Base-by-base conservation (phyloP, 2,329 filamentous ascomycete genomes). In the Aspergillus fumigatiaffinis region DNA sequence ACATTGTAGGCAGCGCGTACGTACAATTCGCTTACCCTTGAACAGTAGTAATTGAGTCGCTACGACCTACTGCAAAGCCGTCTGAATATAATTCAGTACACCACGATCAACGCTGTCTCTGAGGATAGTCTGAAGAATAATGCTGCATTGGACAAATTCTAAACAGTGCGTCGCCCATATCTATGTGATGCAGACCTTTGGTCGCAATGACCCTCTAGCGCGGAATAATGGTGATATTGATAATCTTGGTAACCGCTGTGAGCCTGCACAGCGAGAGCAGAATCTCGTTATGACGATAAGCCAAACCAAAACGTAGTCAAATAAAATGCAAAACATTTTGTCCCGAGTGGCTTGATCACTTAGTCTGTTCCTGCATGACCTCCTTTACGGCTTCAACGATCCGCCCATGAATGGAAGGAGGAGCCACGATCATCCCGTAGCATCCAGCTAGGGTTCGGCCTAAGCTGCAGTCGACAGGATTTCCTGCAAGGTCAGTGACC, bases 401-500 rank as follows among this genome's bases (percentile, higher is more conserved):
- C 38, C 51, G 60, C 14, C 54, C 54, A 64, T 77, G 75, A 21
- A 76, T 66, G 3, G 66, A 70, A n/a, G 63, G 63, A 42, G 73
- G 72, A 44, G 76, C 76, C 59, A 75, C 72, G 52, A 79, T 69
- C 67, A 77, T 71, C 6, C 77, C 77, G 58, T 71, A 68, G 56
- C 77, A 77, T 7, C 63, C 66, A 17, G 68, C 66, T 47, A 79
- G 63, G 14, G 67, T 73, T 58, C 77, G 69, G 6, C 77, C 77
- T n/a, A 68, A 54, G 5, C 72, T 69, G 62, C 81, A 82, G 57
- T 82, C 78, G 35, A 84, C 77, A 3, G 72, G 63, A 38, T 73
- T 78, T 1, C 82, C 82, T 29, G 80, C 68, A 48, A 83, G 67
- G 66, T 84, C 82, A 2, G 75, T 79, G 25, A 84, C 76, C 51